Evolutionary conservation across 805 yeast species (phyloP).

Genomic region (Grigorovia transvaalensis): DNA sequence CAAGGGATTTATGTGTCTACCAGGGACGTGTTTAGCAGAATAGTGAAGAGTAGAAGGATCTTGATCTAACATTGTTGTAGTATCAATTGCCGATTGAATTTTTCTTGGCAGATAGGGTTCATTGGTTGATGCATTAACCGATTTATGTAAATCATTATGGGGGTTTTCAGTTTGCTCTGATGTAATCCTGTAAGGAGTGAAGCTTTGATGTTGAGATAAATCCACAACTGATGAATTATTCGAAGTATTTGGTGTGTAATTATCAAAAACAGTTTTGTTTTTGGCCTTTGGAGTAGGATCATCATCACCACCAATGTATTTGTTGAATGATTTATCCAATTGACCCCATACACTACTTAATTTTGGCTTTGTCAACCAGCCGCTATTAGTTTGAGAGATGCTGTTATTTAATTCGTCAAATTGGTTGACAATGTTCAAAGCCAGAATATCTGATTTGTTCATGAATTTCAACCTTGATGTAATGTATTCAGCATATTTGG

Average conservation of each 20-base stretch:
- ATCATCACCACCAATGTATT: slow-evolving; percentile 83
- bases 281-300: slow-evolving; percentile 26
- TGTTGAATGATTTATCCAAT: slow-evolving; percentile 65
- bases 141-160: background rate
- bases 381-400: slow-evolving; percentile 39
- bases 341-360: slow-evolving; percentile 85
- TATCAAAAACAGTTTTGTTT: slow-evolving; percentile 53
- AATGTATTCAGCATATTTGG: slow-evolving; percentile 49
- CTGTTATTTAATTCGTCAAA: slow-evolving; percentile 36
- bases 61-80: background rate
- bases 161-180: background rate
- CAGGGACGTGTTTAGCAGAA: background rate
- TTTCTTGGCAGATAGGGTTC: background rate
- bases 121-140: background rate
- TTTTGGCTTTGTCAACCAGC: slow-evolving; percentile 75
- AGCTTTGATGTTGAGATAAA: slow-evolving; percentile 18
- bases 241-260: slow-evolving; percentile 60
- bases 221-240: slow-evolving; percentile 40
- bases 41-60: background rate
- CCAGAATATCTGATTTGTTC: slow-evolving; percentile 29
- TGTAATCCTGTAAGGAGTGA: slow-evolving; percentile 12
- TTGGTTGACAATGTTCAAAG: slow-evolving; percentile 26
- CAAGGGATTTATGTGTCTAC: background rate
- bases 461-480: slow-evolving; percentile 30
- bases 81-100: background rate